Percentiles rank a stretch among this genome's conserved stretches.
Conservation (phyloP, 768 basidiomycete genomes). For the Pisolithus microcarpus region DNA sequence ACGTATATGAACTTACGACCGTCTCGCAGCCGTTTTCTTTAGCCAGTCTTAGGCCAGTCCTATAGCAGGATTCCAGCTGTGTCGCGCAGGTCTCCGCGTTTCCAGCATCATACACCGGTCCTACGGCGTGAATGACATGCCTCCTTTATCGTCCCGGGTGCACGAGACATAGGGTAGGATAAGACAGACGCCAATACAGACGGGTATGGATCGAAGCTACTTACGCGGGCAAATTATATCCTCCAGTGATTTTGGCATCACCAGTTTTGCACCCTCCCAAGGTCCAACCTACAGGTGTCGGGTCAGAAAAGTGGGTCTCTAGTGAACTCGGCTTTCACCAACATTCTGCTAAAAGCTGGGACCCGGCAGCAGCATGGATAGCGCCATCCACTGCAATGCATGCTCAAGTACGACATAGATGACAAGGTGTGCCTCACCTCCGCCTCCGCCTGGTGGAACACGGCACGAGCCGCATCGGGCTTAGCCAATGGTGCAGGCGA, state of each 20-base stretch:
- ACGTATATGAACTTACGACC: conserved; percentile 38
- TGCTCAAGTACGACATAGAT: neutral
- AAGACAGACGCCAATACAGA: neutral
- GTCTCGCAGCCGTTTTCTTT: conserved; percentile 52
- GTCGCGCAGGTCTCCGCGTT: conserved; percentile 39
- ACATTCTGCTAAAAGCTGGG: conserved; percentile 64
- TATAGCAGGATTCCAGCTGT: conserved; percentile 65
- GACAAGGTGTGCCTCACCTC: conserved; percentile 40
- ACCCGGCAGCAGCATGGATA: conserved; percentile 72
- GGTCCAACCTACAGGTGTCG: conserved; percentile 40
- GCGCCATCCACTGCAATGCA: conserved; percentile 63
- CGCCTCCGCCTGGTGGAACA: conserved; percentile 62
- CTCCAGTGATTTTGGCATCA: conserved; percentile 71
- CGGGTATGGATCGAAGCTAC: conserved; percentile 22
- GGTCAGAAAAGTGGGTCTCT: neutral
- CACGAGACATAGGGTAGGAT: neutral
- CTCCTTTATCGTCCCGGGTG: conserved; percentile 32
- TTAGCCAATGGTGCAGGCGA: neutral
- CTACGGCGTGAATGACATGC: conserved; percentile 76
- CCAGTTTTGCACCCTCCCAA: conserved; percentile 67
- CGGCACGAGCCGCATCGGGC: neutral
- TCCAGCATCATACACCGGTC: conserved; percentile 49
- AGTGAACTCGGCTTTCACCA: conserved; percentile 15
- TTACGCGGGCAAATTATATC: conserved; percentile 71
- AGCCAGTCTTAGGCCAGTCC: conserved; percentile 54